Evolutionary conservation across 768 basidiomycete species (phyloP), one percentile per base, ranked within the genome.

Genomic region (Daedalea quercina): DNA sequence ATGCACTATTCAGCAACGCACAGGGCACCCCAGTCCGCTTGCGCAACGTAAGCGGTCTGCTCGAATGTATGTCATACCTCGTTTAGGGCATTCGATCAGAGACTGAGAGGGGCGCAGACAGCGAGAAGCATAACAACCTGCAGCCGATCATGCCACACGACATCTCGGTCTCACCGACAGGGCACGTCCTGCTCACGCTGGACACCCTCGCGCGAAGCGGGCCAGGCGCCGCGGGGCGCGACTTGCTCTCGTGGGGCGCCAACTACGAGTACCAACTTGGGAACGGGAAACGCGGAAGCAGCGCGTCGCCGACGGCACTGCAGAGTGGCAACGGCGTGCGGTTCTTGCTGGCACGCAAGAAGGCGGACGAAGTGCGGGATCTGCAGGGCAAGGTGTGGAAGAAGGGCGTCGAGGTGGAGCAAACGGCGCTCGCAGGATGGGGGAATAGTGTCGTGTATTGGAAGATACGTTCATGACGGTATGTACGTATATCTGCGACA

Each of bases 181-280:
- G 90, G 0, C 92, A 94, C 66, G 79, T 88, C 47, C 72, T 92
- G 24, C 73, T 85, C 42, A 80, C 87, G 9, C 70, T 95, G 43
- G 81, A 90, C 55, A 87, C 88, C 8, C 65, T 71, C 34, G 53
- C 65, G 25, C 71, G 72, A 15, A 76, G 77, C 3, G 77, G 72
- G 3, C 71, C 73, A 11, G 77, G 78, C 37, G 77, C 74, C 13
- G 64, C 63, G 1, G 82, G 85, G 1, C 76, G 80, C 47, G 90
- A 91, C 65, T 68, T 91, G 34, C 66, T 85, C 42, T 77, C 73
- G 0, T 91, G 86, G 87, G 90, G 90, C 1, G 75, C 76, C 53
- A 90, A 89, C 59, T 76, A 81, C 44, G 79, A 84, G 31, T 84
- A 78, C 54, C 87, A 91, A 65, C 75, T 90, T 3, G 89, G 89